Percentiles rank a stretch among this genome's conserved stretches.
These are phyloP conservation scores for Plasmodium adleri DNA, from an alignment of 169 alveolate genomes.

Conservation along the genomic window DNA sequence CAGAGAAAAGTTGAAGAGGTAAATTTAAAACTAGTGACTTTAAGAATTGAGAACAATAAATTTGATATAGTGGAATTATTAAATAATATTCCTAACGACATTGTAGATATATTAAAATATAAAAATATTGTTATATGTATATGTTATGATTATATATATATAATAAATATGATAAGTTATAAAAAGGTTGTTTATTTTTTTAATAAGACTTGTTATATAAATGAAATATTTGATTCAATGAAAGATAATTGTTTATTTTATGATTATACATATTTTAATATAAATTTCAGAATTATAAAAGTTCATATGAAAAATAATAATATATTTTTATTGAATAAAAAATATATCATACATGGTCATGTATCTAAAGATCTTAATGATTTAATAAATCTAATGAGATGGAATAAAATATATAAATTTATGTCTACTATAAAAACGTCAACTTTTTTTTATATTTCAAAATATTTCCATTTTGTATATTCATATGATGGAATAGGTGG, in stretches of 20 bases:
- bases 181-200: slow-evolving; percentile 37
- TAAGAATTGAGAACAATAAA: slow-evolving; percentile 22
- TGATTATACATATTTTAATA: slow-evolving; percentile 26
- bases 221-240: slow-evolving; percentile 4
- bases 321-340: slow-evolving; percentile 19
- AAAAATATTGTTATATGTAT: slow-evolving; percentile 27
- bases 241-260: slow-evolving; percentile 20
- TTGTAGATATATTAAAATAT: slow-evolving; percentile 9
- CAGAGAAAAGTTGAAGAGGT: slow-evolving; percentile 36
- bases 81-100: slow-evolving; percentile 22
- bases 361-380: slow-evolving; percentile 30
- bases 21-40: slow-evolving; percentile 9
- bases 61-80: slow-evolving; percentile 21
- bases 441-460: not conserved
- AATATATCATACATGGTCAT: slow-evolving; percentile 16
- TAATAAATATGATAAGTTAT: slow-evolving; percentile 17
- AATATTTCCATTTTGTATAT: slow-evolving; percentile 17
- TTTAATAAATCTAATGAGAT: slow-evolving; percentile 8
- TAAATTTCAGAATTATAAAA: not conserved
- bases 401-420: slow-evolving; percentile 23
- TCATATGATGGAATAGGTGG: slow-evolving; percentile 46
- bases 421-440: not conserved
- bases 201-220: slow-evolving; percentile 30
- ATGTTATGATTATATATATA: slow-evolving; percentile 34
- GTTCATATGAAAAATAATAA: slow-evolving; percentile 12